These are phyloP conservation scores for Botrytis fabae DNA, from an alignment of 2,329 filamentous ascomycete genomes.

Conservation along the genomic window DNA sequence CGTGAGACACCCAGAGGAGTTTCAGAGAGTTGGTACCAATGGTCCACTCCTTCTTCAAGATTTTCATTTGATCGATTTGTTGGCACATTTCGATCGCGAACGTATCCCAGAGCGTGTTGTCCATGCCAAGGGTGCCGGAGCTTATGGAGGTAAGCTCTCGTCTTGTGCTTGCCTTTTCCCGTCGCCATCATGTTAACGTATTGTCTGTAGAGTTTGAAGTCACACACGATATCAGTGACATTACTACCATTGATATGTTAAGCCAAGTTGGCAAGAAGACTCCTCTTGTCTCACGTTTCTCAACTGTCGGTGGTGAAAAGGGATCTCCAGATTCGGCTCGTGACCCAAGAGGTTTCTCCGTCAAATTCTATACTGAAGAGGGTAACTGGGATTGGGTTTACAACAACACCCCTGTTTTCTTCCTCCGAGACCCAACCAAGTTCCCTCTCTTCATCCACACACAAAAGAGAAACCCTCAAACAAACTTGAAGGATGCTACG, in stretches of 20 bases:
- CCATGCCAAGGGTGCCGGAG: slow-evolving; percentile 50
- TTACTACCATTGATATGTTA: slow-evolving; percentile 40
- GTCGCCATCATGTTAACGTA: slow-evolving; percentile 24
- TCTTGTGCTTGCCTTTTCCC: neutral
- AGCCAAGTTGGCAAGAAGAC: slow-evolving; percentile 67
- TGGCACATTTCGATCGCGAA: slow-evolving; percentile 56
- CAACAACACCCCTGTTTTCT: slow-evolving; percentile 78
- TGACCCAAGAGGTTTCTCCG: slow-evolving; percentile 66
- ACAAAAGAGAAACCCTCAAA: slow-evolving; percentile 73
- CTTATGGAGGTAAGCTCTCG: slow-evolving; percentile 36
- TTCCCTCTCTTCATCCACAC: slow-evolving; percentile 77
- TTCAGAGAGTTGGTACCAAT: slow-evolving; percentile 55
- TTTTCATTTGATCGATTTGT: slow-evolving; percentile 63
- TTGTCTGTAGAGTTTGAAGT: slow-evolving; percentile 35
- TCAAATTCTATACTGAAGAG: slow-evolving; percentile 71
- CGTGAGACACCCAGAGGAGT: slow-evolving; percentile 53
- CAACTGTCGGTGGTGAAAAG: slow-evolving; percentile 69
- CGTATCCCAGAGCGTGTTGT: slow-evolving; percentile 57
- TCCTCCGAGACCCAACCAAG: slow-evolving; percentile 71
- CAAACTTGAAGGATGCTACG: slow-evolving; percentile 64
- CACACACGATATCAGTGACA: slow-evolving; percentile 38
- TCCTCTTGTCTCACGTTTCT: slow-evolving; percentile 65
- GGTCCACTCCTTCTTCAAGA: slow-evolving; percentile 64
- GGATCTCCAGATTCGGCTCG: slow-evolving; percentile 67
- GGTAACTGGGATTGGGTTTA: slow-evolving; percentile 73